Conservation (phyloP, 2,329 filamentous ascomycete species). For the Epichloe gansuensis region DNA sequence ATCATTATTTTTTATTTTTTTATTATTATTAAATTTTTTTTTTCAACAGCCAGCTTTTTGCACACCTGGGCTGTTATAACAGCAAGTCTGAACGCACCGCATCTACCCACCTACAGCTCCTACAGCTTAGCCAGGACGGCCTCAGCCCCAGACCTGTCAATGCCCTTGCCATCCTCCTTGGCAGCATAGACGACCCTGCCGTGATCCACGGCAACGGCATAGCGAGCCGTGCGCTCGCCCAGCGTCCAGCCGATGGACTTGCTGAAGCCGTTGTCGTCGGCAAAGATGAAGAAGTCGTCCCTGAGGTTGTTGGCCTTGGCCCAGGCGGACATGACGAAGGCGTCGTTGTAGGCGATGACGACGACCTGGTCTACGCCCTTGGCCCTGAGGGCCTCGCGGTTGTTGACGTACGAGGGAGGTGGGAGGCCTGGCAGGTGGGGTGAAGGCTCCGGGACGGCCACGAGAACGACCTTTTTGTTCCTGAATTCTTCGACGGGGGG, state of each 20-base stretch:
- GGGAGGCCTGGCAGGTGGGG: slow-evolving; percentile 69
- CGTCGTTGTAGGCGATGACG: slow-evolving; percentile 75
- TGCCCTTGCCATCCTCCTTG: slow-evolving; percentile 46
- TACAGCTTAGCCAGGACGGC: slow-evolving; percentile 42
- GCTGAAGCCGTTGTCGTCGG: slow-evolving; percentile 61
- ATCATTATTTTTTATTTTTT: no score
- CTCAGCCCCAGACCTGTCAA: slow-evolving; percentile 39
- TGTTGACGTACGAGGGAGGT: slow-evolving; percentile 69
- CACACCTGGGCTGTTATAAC: no score
- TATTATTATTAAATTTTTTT: not conserved
- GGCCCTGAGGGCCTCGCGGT: slow-evolving; percentile 55
- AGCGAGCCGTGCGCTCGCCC: slow-evolving; percentile 64
- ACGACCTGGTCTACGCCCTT: slow-evolving; percentile 78
- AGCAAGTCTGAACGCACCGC: no score
- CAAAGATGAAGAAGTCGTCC: slow-evolving; percentile 61
- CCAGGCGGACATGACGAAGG: slow-evolving; percentile 81
- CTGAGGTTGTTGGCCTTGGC: slow-evolving; percentile 75
- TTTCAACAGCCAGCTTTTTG: no score
- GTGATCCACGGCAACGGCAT: slow-evolving; percentile 71
- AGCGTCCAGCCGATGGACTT: slow-evolving; percentile 66
- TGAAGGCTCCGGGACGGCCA: slow-evolving; percentile 63
- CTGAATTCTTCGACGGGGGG: slow-evolving; percentile 32
- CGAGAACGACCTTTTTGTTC: slow-evolving; percentile 43
- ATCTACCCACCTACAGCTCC: not conserved
- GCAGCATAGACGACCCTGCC: slow-evolving; percentile 75